Evolutionary conservation across 768 basidiomycete species (phyloP).

Genomic region (Russula earlei): DNA sequence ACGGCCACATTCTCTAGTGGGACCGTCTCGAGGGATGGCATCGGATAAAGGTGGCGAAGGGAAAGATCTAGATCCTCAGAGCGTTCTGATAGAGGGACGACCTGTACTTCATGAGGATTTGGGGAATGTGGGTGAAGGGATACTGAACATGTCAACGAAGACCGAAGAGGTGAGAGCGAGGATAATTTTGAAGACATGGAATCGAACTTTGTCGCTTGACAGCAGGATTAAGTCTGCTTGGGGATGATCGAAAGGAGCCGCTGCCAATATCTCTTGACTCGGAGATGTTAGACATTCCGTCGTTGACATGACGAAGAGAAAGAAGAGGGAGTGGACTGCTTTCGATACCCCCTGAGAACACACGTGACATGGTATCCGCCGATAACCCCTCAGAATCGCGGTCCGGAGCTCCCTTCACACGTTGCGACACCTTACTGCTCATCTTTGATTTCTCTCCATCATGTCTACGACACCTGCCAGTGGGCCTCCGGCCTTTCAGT

Average conservation of each 20-base stretch:
- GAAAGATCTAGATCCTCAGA: slow-evolving; percentile 2
- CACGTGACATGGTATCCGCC: too few species aligned
- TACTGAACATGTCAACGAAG: slow-evolving; percentile 11
- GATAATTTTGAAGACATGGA: slow-evolving; percentile 7
- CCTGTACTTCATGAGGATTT: not conserved
- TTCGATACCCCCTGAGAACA: too few species aligned
- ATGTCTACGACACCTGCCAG: too few species aligned
- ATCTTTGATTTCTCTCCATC: too few species aligned
- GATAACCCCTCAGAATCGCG: too few species aligned
- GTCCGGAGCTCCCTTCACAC: too few species aligned
- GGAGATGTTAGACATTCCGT: not conserved
- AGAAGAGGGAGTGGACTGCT: too few species aligned
- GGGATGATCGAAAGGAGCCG: slow-evolving; percentile 4
- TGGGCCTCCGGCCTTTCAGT: too few species aligned
- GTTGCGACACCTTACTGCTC: too few species aligned
- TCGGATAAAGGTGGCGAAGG: slow-evolving; percentile 14
- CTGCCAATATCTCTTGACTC: not conserved
- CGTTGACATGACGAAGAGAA: not conserved
- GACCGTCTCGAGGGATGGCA: not conserved
- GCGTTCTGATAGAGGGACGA: slow-evolving; percentile 2
- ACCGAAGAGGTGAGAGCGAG: slow-evolving; percentile 4
- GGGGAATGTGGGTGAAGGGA: not conserved
- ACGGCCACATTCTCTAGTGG: not conserved
- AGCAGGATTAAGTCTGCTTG: slow-evolving; percentile 2
- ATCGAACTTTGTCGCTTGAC: slow-evolving; percentile 4